Evolutionary conservation across 1,139 yeast genomes (phyloP).

Genomic region (Meyerozyma athensensis): DNA sequence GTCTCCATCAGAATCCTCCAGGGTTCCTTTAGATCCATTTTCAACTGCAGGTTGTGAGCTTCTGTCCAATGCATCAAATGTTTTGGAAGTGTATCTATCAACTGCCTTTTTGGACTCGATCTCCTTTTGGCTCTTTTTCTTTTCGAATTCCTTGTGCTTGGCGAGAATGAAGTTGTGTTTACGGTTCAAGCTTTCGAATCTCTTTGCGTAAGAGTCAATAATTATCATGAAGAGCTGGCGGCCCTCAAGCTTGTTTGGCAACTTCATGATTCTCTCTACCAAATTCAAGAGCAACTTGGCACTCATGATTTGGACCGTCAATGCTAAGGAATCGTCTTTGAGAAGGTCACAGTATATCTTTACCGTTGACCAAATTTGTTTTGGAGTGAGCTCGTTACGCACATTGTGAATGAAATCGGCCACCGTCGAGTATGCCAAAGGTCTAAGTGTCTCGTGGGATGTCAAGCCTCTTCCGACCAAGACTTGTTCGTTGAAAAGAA

Average conservation of each 20-base stretch:
- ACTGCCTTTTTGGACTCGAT: constrained; percentile 39
- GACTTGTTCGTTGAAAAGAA: constrained; percentile 80
- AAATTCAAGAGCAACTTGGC: constrained; percentile 84
- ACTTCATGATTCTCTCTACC: constrained; percentile 81
- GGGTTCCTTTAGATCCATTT: constrained; percentile 5
- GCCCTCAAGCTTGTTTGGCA: constrained; percentile 81
- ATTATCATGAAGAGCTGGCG: constrained; percentile 78
- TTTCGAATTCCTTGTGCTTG: constrained; percentile 54
- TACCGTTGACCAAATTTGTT: constrained; percentile 86
- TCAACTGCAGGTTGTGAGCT: constrained; percentile 4
- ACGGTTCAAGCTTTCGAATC: constrained; percentile 72
- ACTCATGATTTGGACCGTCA: constrained; percentile 95
- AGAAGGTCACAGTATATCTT: constrained; percentile 75
- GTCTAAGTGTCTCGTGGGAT: constrained; percentile 79
- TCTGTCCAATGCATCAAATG: constrained; percentile 12
- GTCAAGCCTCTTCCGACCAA: constrained; percentile 92
- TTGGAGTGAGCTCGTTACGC: constrained; percentile 75
- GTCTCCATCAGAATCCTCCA: constrained; percentile 17
- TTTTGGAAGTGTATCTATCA: constrained; percentile 35
- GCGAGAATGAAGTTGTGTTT: constrained; percentile 65
- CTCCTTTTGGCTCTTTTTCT: constrained; percentile 38
- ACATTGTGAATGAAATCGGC: constrained; percentile 96
- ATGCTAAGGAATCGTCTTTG: constrained; percentile 77
- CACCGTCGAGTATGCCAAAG: constrained; percentile 90
- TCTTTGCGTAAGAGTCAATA: constrained; percentile 80